Evolutionary conservation across 345 rosid species (phyloP).

Genomic region (Kandelia obovata): DNA sequence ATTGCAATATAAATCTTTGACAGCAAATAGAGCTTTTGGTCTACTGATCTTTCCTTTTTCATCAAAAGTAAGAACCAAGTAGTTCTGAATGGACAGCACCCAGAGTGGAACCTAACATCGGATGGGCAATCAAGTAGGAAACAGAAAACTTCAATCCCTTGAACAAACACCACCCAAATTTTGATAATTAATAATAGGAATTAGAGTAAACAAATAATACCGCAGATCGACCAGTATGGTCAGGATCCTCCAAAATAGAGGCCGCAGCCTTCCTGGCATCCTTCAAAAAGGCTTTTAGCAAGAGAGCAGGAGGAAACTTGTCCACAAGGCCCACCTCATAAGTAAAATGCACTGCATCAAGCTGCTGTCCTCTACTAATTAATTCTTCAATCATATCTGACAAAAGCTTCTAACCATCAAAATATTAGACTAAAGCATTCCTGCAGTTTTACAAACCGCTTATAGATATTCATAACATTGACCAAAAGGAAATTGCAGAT

Average conservation of each 20-base stretch:
- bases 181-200: neutral
- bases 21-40: too few species aligned
- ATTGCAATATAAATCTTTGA: too few species aligned
- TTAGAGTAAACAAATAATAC: slow-evolving; percentile 33
- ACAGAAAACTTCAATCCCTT: neutral
- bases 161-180: neutral
- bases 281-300: slow-evolving; percentile 78
- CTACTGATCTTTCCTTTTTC: too few species aligned
- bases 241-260: slow-evolving; percentile 79
- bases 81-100: neutral
- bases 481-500: neutral
- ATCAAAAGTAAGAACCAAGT: neutral
- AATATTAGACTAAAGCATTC: neutral
- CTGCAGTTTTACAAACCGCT: neutral
- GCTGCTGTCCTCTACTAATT: slow-evolving; percentile 90
- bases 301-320: slow-evolving; percentile 83
- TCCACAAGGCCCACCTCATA: slow-evolving; percentile 86
- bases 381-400: slow-evolving; percentile 83
- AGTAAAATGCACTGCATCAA: slow-evolving; percentile 96
- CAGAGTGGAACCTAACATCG: slow-evolving; percentile 7
- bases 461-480: neutral
- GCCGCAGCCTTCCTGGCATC: slow-evolving; percentile 92
- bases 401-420: neutral
- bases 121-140: slow-evolving; percentile 7
- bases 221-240: slow-evolving; percentile 74